Base-by-base conservation (phyloP, 225 moss, liverwort and hornwort species). In the Climacium dendroides region DNA sequence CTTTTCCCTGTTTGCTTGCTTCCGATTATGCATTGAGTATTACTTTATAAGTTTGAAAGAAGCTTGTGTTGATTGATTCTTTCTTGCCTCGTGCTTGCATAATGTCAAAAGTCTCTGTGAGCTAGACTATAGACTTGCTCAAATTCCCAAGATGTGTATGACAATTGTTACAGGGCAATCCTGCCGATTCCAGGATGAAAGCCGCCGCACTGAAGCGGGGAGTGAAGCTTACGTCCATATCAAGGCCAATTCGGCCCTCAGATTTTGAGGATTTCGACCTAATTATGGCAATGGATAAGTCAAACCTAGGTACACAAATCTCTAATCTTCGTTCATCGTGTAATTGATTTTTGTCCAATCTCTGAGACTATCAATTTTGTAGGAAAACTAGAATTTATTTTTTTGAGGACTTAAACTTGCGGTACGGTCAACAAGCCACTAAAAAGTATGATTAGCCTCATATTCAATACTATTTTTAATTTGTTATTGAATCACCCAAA, bases 161-260 rank as follows among this genome's bases (percentile, higher is more conserved):
- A 39, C 70, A 65, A 84, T 81, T 73, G 54, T 83, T 90, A 57
- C 92, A 98, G 96, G 99, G 99, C 47, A 91, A 90, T 82, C 97
- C 96, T 91, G 97, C 99, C 72, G 99, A 99, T 91, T 62, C 97
- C 48, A 94, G 99, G 88, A 99, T 97, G 99, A 95, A 94, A 91
- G 96, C 95, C 72, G 93, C 97, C 55, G 99, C 96, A 48, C 82
- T 94, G 84, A 95, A 90, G 88, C 94, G 99, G 86, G 96, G 95
- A 82, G 96, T 99, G 88, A 96, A 95, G 88, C 94, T 99, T 48
- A 94, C 94, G 69, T 97, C 97, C 52, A 96, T 96, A 88, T 99
- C 99, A 60, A 94, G 99, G 88, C 96, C 95, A 11, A 97, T 97
- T 74, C 93, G 95, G 64, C 92, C 92, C 66, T 91, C 94, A 30